These are phyloP conservation scores for Sugiyamaella floridensis DNA, from an alignment of 805 yeast species.

Conservation along the genomic window DNA sequence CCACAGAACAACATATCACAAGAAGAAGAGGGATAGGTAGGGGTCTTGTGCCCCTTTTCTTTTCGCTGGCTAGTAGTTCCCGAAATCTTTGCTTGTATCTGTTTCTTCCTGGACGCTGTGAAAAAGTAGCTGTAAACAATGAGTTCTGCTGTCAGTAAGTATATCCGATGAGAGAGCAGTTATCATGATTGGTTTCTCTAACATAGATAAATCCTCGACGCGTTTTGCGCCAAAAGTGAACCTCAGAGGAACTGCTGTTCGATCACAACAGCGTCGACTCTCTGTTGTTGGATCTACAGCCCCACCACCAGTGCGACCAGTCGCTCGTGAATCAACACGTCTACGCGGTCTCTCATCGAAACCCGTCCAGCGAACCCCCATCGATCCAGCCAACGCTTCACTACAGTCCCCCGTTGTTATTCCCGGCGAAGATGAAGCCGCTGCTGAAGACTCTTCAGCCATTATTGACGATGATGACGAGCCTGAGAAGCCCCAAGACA, in stretches of 20 bases:
- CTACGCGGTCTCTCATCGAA: background rate
- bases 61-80: no score
- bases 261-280: constrained; percentile 19
- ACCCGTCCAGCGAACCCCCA: background rate
- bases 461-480: background rate
- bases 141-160: constrained; percentile 32
- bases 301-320: background rate
- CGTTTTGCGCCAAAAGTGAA: constrained; percentile 28
- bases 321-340: background rate
- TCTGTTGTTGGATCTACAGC: constrained; percentile 18
- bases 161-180: no score
- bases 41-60: no score
- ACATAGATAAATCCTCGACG: constrained; percentile 26
- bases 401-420: background rate
- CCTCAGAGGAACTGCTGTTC: constrained; percentile 18
- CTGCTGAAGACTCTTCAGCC: background rate
- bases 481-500: background rate
- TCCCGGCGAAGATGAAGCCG: background rate
- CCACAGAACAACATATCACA: no score
- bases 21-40: no score
- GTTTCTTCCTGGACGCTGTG: no score
- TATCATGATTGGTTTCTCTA: background rate
- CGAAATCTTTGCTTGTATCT: background rate
- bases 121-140: constrained; percentile 9
- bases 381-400: background rate